Percentiles rank a stretch among this genome's conserved stretches.
These are phyloP conservation scores for Coniochaeta sp. DNA, from an alignment of 2,329 filamentous ascomycete genomes.

Conservation along the genomic window DNA sequence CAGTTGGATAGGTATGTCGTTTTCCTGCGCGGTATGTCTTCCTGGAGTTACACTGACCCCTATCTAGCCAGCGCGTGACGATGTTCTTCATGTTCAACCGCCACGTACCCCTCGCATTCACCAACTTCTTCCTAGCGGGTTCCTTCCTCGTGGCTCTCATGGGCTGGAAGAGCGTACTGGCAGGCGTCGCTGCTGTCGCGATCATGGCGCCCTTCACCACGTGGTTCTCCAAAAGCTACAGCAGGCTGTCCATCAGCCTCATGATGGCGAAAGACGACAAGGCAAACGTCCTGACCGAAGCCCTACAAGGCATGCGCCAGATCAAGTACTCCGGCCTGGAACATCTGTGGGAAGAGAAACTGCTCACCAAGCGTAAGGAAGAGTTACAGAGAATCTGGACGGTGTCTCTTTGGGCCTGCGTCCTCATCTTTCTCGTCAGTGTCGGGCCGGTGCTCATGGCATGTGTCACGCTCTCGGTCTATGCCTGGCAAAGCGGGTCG, in stretches of 20 bases:
- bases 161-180: conserved; percentile 23
- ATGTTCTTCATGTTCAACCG: conserved; percentile 25
- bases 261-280: conserved; percentile 29
- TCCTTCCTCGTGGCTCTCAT: conserved; percentile 21
- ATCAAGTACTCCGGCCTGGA: conserved; percentile 30
- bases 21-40: background rate
- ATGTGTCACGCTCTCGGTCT: conserved; percentile 22
- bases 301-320: conserved; percentile 28
- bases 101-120: conserved; percentile 24
- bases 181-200: conserved; percentile 19
- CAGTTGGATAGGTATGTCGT: conserved; percentile 24
- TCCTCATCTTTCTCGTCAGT: conserved; percentile 22
- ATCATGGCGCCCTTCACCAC: conserved; percentile 22
- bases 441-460: conserved; percentile 25
- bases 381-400: conserved; percentile 27
- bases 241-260: conserved; percentile 22
- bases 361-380: conserved; percentile 24
- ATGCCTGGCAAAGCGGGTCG: conserved; percentile 22
- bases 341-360: conserved; percentile 25
- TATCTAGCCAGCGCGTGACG: conserved; percentile 18
- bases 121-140: conserved; percentile 24
- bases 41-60: background rate
- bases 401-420: conserved; percentile 20
- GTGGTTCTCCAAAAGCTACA: conserved; percentile 21
- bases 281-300: conserved; percentile 26